Base-by-base conservation (phyloP, 2,329 filamentous ascomycete genomes). In the Colletotrichum sp. region DNA sequence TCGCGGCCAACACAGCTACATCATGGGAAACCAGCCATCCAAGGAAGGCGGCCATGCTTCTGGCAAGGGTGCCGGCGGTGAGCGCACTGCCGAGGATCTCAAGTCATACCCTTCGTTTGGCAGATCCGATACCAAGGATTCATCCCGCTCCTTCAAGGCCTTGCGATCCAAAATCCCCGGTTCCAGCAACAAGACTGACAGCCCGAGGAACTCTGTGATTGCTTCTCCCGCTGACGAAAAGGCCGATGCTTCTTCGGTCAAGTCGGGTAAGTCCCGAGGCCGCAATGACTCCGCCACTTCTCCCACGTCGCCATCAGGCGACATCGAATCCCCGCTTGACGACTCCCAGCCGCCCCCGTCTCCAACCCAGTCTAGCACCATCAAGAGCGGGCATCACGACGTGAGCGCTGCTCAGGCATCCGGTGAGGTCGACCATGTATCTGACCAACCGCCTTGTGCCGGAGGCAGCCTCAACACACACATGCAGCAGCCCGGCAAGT, bases 401-500 rank as follows among this genome's bases (percentile, higher is more conserved):
- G 92, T 98, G 59, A 91, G 91, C 81, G 94, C 94, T 63, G 96
- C 96, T 59, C 95, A 98, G 84, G 92, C 94, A 69, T 94, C 92
- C 66, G 96, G 96, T 72, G 97, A 99, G 85, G 96, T 99, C 57
- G 97, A 98, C 81, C 93, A 96, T 80, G 96, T 99, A 24, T 99
- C 96, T 16, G 97, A 99, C 82, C 93, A 94, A 76, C 96, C 96
- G 32, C 96, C 95, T 3, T 92, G 92, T 13, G 94, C 93, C 39
- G 89, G 80, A 80, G 90, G 90, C 78, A 87, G 92, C 84, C 84
- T 91, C 83, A 88, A 89, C 84, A 84, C 89, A 80, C 85, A 92
- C 81, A 83, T 90, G 73, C 92, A 93, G 80, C 92, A 94, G 78
- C 95, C 96, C 0, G 95, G 95, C 67, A 94, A 97, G 83, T 97